Percentiles rank a stretch among this genome's conserved stretches.
phyloP scores from a whole-genome alignment of 2,329 filamentous ascomycete genomes.

The Tolypocladium pustulatum region DNA sequence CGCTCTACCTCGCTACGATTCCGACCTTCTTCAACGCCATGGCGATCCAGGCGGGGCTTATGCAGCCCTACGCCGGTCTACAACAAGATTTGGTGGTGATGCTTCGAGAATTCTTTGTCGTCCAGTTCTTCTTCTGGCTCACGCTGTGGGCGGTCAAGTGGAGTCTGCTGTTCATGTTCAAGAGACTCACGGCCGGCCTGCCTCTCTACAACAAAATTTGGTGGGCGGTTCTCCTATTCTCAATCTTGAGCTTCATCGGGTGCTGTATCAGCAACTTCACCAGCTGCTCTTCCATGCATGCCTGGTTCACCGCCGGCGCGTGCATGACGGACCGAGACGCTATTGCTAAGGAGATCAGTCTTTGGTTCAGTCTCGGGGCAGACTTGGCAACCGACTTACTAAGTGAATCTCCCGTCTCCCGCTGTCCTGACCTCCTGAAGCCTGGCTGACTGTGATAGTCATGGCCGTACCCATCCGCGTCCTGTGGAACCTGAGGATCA shows the following conservation, averaged over 20 bases:
- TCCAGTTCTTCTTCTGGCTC: constrained; percentile 12
- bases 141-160: constrained; percentile 11
- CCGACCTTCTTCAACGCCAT: constrained; percentile 7
- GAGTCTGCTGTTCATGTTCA: constrained; percentile 11
- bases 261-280: constrained; percentile 11
- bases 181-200: constrained; percentile 6
- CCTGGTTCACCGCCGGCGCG: constrained; percentile 9
- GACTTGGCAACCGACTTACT: constrained; percentile 10
- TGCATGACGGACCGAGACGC: constrained; percentile 7
- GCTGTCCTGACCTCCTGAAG: background rate
- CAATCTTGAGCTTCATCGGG: constrained; percentile 9
- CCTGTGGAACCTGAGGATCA: constrained; percentile 8
- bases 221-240: constrained; percentile 9
- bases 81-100: constrained; percentile 5
- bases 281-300: constrained; percentile 10
- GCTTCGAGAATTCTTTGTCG: constrained; percentile 9
- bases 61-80: constrained; percentile 4
- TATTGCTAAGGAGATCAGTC: constrained; percentile 8
- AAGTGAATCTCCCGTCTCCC: constrained; percentile 4
- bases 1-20: constrained; percentile 8
- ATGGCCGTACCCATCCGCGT: constrained; percentile 9
- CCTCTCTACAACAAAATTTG: constrained; percentile 7
- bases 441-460: constrained; percentile 2
- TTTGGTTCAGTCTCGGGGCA: constrained; percentile 10
- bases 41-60: constrained; percentile 2